A percentile compares a stretch with the other conserved stretches of the same genome.
Evolutionary conservation across 2,329 filamentous ascomycete species (phyloP).

Genomic region (Tricladium varicosporioides): DNA sequence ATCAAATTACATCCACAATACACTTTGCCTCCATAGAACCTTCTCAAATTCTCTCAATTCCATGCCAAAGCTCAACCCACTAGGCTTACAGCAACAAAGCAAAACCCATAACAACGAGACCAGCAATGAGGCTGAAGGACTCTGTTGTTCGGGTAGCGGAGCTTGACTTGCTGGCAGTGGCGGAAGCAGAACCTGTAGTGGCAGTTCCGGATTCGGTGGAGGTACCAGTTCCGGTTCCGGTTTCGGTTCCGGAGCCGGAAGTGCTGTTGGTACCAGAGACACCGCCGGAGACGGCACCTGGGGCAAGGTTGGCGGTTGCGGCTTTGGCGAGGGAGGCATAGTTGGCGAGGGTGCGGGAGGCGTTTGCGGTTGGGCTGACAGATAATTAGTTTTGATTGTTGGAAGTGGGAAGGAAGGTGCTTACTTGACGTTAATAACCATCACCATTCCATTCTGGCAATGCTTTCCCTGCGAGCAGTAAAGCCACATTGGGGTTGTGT

Average conservation of each 20-base stretch:
- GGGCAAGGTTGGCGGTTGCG: conserved; percentile 41
- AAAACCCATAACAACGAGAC: conserved; percentile 17
- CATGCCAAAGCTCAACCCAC: not conserved
- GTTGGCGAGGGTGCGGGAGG: conserved; percentile 48
- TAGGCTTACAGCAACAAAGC: conserved; percentile 17
- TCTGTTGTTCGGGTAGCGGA: not conserved
- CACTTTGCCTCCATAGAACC: too few relatives aligned
- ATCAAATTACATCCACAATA: too few relatives aligned
- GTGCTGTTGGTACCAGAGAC: conserved; percentile 11
- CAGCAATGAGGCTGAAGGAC: conserved; percentile 5
- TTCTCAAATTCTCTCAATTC: too few relatives aligned
- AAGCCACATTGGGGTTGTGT: conserved; percentile 71
- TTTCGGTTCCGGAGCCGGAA: conserved; percentile 9
- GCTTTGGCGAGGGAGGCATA: conserved; percentile 36
- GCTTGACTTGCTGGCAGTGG: conserved; percentile 1
- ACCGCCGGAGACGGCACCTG: conserved; percentile 30
- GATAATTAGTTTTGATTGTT: conserved; percentile 13
- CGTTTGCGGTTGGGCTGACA: conserved; percentile 42
- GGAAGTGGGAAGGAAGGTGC: conserved; percentile 18
- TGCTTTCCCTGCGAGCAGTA: conserved; percentile 75
- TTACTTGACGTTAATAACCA: conserved; percentile 53
- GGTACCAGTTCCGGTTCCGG: conserved; percentile 3
- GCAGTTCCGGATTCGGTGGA: not conserved
- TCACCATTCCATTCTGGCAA: conserved; percentile 53
- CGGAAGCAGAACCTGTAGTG: not conserved